A percentile compares a stretch with the other conserved stretches of the same genome.
phyloP scores from a whole-genome alignment of 495 filamentous ascomycete genomes.

The Durotheca rogersii region DNA sequence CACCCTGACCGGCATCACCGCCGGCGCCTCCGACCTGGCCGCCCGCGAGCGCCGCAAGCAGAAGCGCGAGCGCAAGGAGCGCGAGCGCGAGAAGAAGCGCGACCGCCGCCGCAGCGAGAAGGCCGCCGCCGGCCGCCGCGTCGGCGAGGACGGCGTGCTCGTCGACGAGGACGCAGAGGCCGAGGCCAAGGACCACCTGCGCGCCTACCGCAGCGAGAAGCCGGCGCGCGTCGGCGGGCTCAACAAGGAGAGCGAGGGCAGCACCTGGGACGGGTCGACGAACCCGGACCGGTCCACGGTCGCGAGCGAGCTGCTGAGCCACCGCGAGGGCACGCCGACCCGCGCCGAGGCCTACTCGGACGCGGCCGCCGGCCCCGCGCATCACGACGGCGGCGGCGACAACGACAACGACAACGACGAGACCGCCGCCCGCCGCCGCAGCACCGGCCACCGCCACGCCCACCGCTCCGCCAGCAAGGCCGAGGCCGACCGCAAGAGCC shows the following conservation, averaged over 20 bases:
- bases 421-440: constrained; percentile 26
- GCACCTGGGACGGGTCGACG: constrained; percentile 64
- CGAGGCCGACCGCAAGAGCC: constrained; percentile 24
- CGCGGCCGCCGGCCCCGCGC: constrained; percentile 38
- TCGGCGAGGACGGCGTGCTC: constrained; percentile 45
- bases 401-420: constrained; percentile 4
- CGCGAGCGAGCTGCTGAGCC: constrained; percentile 52
- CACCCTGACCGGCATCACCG: constrained; percentile 46
- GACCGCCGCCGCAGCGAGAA: constrained; percentile 48
- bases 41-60: constrained; percentile 47
- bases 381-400: constrained; percentile 22
- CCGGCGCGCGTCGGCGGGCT: constrained; percentile 81
- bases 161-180: constrained; percentile 63
- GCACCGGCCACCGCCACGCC: constrained; percentile 39
- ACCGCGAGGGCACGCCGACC: constrained; percentile 55
- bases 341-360: constrained; percentile 41
- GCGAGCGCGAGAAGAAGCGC: constrained; percentile 48
- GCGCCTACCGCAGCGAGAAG: constrained; percentile 80
- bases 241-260: constrained; percentile 74
- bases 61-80: constrained; percentile 54
- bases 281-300: constrained; percentile 54
- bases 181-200: constrained; percentile 60
- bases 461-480: too few species aligned
- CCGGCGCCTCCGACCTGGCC: constrained; percentile 47
- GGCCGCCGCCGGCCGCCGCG: constrained; percentile 38